Conservation (phyloP, 257 asterid species). For the Solanum medicagineum region DNA sequence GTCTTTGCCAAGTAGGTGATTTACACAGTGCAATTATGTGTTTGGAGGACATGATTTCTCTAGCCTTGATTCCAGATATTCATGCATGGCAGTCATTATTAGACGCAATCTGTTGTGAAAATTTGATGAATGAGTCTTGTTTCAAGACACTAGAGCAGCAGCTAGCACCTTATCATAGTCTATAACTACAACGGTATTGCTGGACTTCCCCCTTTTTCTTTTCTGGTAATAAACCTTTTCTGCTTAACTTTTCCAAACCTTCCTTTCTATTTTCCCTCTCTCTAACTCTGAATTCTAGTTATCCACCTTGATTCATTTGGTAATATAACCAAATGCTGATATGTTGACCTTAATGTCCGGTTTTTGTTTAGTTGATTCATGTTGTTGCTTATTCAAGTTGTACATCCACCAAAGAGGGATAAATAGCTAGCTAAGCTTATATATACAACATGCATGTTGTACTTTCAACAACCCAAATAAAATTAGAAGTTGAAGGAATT, state of each 20-base stretch:
- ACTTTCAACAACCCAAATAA: not conserved
- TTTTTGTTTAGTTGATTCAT: not conserved
- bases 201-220: not conserved
- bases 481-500: not conserved
- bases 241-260: not conserved
- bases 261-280: not conserved
- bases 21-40: constrained; percentile 56
- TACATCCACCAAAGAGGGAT: not conserved
- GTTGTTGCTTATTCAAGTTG: not conserved
- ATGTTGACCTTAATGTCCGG: not conserved
- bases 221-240: not conserved
- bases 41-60: constrained; percentile 85
- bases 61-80: constrained; percentile 44
- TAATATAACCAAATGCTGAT: not conserved
- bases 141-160: constrained; percentile 7
- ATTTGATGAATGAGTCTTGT: constrained; percentile 3
- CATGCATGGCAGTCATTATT: constrained; percentile 61
- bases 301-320: not conserved
- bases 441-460: not conserved
- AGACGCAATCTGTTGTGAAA: constrained; percentile 38
- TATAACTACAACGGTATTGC: not conserved
- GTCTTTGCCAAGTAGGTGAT: constrained; percentile 49
- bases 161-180: not conserved
- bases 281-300: not conserved
- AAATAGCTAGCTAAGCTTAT: not conserved